Base-by-base conservation (phyloP, 2,329 filamentous ascomycete genomes). In the Cercospora sp. region DNA sequence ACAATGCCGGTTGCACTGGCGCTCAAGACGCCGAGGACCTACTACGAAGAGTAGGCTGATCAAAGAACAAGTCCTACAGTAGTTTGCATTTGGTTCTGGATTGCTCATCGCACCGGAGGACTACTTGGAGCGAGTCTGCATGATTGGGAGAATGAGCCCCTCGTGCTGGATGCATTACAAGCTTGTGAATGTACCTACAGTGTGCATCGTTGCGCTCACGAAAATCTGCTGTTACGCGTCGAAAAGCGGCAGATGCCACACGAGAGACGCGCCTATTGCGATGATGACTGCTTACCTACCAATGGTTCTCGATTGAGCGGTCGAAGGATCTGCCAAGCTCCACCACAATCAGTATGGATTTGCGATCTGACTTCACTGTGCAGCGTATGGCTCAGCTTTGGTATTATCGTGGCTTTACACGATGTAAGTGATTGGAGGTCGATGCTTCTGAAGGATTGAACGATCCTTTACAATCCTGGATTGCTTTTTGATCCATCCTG, bases 281-380 rank as follows among this genome's bases (percentile, higher is more conserved):
- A 28, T 28, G 49, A 28, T 28, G 49, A 28, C 18, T 16, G 49
- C 49, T 2, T 24, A 28, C 49, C 13, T 9, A 53, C 49, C 49
- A 53, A 53, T 60, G 70, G 12, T 45, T 58, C 49, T 68, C 58
- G 66, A 24, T 60, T 13, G 43, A 13, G 10, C 49, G 10, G 13
- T 26, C 49, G 49, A 28, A 53, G 49, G 49, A 53, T 53, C 49
- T 12, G 49, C 49, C 49, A 53, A 53, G 49, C 49, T 53, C 24
- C n/a, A 26, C 49, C 49, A 24, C 21, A 28, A 28, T 12, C 21
- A 24, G 49, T 53, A 53, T 53, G 21, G 49, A 53, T 53, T 53
- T 53, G 49, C 49, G 49, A 28, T 18, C 43, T 53, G 49, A 53
- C 24, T 53, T 53, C 49, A 53, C 24, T 13, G 21, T 53, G 49